phyloP scores from a whole-genome alignment of 192 early-diverging fungal species.

The Coemansia sp. region DNA sequence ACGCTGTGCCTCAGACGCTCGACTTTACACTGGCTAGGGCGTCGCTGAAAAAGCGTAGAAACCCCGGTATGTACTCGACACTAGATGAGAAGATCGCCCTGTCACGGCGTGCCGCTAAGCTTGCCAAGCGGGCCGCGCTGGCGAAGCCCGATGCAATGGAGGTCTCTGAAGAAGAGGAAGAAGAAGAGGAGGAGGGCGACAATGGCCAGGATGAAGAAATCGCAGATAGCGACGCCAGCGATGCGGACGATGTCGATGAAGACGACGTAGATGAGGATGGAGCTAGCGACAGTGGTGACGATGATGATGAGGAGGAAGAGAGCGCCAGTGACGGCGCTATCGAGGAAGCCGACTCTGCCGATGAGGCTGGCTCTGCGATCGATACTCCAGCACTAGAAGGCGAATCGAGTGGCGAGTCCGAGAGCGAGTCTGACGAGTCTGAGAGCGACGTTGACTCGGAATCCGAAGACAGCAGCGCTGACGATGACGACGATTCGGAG shows the following conservation, averaged over 20 bases:
- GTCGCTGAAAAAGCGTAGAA: conserved; percentile 66
- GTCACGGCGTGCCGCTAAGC: conserved; percentile 19
- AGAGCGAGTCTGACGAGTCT: conserved; percentile 20
- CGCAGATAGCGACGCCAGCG: conserved; percentile 13
- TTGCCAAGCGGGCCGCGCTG: not conserved
- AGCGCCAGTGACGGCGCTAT: not conserved
- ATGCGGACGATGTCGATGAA: not conserved
- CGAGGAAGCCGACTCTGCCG: not conserved
- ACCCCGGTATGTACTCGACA: conserved; percentile 34
- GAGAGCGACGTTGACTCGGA: conserved; percentile 47
- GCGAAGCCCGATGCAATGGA: not conserved
- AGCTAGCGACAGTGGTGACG: conserved; percentile 42
- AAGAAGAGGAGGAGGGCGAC: conserved; percentile 2
- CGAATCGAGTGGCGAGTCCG: conserved; percentile 12
- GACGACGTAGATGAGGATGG: conserved; percentile 38
- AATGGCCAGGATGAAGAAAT: conserved; percentile 37
- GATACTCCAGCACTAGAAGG: not conserved
- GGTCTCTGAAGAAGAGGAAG: conserved; percentile 25
- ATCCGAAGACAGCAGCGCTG: conserved; percentile 20
- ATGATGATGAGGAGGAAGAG: conserved; percentile 1
- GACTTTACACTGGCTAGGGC: conserved; percentile 83
- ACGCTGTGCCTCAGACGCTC: conserved; percentile 67
- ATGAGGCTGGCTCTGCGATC: too few species aligned
- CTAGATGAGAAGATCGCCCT: conserved; percentile 55
- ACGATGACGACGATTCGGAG: not conserved